A percentile compares a stretch with the other conserved stretches of the same genome.
Evolutionary conservation across 352 stramenopile species (phyloP).

Genomic region (Blastocystis sp.): DNA sequence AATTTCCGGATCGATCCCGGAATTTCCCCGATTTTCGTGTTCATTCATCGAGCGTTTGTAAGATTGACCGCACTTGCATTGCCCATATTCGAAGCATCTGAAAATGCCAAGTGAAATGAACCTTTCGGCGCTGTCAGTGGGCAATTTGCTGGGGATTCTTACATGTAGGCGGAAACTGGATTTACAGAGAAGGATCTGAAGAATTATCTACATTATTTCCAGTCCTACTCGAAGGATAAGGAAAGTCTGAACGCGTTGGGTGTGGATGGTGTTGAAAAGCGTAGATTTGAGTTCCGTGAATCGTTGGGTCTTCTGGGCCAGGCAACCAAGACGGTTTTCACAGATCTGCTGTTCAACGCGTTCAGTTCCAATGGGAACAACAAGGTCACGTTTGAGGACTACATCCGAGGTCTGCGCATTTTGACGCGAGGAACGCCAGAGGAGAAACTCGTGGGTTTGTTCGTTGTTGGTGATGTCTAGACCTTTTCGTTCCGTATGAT

Average conservation of each 20-base stretch:
- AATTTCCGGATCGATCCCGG: background rate
- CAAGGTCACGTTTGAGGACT: slow-evolving; percentile 15
- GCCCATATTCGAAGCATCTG: too few relatives aligned
- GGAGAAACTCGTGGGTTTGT: slow-evolving; percentile 24
- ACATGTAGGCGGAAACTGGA: background rate
- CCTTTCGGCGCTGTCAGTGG: background rate
- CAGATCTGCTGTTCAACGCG: slow-evolving; percentile 48
- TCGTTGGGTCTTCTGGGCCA: slow-evolving; percentile 38
- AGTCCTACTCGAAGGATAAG: slow-evolving; percentile 26
- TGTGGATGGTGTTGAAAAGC: background rate
- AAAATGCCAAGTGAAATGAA: background rate
- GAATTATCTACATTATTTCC: slow-evolving; percentile 21
- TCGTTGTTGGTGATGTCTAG: background rate
- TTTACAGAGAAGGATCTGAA: slow-evolving; percentile 45
- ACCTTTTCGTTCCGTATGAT: slow-evolving; percentile 51
- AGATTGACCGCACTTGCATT: too few relatives aligned
- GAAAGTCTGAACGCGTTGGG: background rate
- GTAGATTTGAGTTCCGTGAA: slow-evolving; percentile 48
- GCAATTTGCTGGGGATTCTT: background rate
- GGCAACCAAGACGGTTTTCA: slow-evolving; percentile 22
- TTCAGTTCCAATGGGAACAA: slow-evolving; percentile 25
- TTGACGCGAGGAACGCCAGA: slow-evolving; percentile 49
- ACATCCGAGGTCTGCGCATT: slow-evolving; percentile 32
- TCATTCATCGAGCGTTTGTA: too few relatives aligned
- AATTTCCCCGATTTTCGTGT: too few relatives aligned